Percentiles rank a stretch among this genome's conserved stretches.
Conservation (phyloP, 208 protist genomes). For the Sergeia podlipaevii region DNA sequence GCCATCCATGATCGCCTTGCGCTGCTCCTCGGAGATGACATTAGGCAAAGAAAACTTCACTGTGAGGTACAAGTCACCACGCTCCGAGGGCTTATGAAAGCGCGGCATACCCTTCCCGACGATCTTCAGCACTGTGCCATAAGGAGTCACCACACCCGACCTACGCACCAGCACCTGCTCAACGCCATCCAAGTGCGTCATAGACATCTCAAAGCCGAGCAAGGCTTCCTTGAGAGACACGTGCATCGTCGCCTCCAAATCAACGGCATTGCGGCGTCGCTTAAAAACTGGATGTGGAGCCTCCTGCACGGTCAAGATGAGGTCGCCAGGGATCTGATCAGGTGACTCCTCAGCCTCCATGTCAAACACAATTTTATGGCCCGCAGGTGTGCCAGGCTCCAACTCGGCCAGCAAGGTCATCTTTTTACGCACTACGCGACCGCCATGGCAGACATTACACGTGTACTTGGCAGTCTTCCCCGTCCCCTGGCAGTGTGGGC, state of each 20-base stretch:
- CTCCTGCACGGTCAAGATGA: constrained; percentile 52
- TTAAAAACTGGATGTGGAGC: constrained; percentile 69
- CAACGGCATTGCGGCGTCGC: constrained; percentile 65
- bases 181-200: constrained; percentile 86
- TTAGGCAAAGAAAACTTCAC: constrained; percentile 77
- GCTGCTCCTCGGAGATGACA: constrained; percentile 45
- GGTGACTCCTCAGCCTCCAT: constrained; percentile 83
- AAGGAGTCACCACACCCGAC: constrained; percentile 37
- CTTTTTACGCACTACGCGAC: constrained; percentile 43
- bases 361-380: constrained; percentile 69
- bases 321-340: constrained; percentile 78
- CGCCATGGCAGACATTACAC: constrained; percentile 76
- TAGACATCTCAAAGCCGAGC: constrained; percentile 76
- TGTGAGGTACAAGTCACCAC: constrained; percentile 87
- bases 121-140: constrained; percentile 63
- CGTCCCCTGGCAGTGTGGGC: constrained; percentile 79
- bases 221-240: constrained; percentile 89
- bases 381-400: constrained; percentile 65
- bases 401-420: constrained; percentile 58
- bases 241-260: constrained; percentile 74
- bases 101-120: constrained; percentile 92
- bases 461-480: constrained; percentile 69
- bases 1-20: constrained; percentile 18
- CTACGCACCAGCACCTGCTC: constrained; percentile 36
- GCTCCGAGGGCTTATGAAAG: constrained; percentile 74